Conservation (phyloP, 805 yeast species). For the Kuraishia cidri region DNA sequence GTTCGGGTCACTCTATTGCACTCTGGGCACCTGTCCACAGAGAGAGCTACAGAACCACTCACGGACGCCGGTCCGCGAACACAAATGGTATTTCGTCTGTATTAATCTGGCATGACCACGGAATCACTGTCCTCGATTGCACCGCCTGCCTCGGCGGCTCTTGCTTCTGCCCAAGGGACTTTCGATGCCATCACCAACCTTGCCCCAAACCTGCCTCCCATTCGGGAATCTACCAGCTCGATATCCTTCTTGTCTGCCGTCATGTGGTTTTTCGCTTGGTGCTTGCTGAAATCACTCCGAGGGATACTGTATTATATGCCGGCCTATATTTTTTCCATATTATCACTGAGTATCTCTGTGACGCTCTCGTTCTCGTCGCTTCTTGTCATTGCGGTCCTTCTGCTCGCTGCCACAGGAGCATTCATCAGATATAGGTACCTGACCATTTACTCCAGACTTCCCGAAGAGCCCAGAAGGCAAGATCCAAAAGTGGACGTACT, state of each 20-base stretch:
- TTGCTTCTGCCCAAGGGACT: too few relatives aligned
- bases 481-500: slow-evolving; percentile 38
- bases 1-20: too few relatives aligned
- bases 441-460: slow-evolving; percentile 52
- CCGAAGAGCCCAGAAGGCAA: slow-evolving; percentile 31
- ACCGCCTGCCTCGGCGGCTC: too few relatives aligned
- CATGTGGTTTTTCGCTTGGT: slow-evolving; percentile 11
- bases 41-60: too few relatives aligned
- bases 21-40: too few relatives aligned
- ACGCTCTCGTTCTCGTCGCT: slow-evolving; percentile 43
- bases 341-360: slow-evolving; percentile 38
- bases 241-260: slow-evolving; percentile 7
- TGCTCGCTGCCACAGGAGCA: slow-evolving; percentile 28
- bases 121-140: too few relatives aligned
- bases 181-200: too few relatives aligned
- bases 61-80: too few relatives aligned
- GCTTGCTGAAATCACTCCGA: slow-evolving; percentile 7
- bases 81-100: too few relatives aligned
- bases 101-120: too few relatives aligned
- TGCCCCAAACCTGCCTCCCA: slow-evolving; percentile 2
- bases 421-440: slow-evolving; percentile 55
- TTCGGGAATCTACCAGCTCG: slow-evolving; percentile 1
- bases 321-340: slow-evolving; percentile 12
- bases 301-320: slow-evolving; percentile 11
- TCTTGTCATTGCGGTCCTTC: slow-evolving; percentile 18